Evolutionary conservation across 2,329 filamentous ascomycete genomes (phyloP), one percentile per base, ranked within the genome.

Genomic region (Harringtonia aguacate): DNA sequence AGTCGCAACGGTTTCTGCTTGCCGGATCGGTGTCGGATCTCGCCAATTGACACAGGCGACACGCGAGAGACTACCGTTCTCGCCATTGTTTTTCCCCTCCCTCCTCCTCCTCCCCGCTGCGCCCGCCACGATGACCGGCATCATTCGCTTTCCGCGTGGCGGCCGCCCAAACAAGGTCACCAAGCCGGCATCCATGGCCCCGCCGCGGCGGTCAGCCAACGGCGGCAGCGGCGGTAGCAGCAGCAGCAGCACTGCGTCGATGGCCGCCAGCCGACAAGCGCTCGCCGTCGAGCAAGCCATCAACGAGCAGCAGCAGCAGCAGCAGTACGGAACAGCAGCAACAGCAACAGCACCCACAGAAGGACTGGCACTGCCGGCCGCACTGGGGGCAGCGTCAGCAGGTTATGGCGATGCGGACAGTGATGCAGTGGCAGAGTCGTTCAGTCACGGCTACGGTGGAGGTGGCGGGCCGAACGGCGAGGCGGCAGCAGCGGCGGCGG

Each of bases 121-220:
- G 10, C 8, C 44, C 21, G 31, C 18, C n/a, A 42, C 9, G 12
- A 64, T 63, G 61, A 62, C 60, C 47, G 60, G 59, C 49, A 56
- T 60, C 49, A 55, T 62, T 42, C 60, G 59, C 50, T 53, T 62
- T 39, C 48, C 54, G 46, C 64, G 64, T 44, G 62, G 55, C 50
- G 61, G 54, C 50, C 64, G 64, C 43, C 60, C 60, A 30, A 63
- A 55, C 58, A 70, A 68, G 56, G 66, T 70, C 53, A 63, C 61
- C 42, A 72, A 71, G 55, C 55, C 61, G 35, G 49, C 51, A 38
- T 46, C 53, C 22, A 34, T 53, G 55, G 36, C 54, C 54, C 37
- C 55, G 55, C 38, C 58, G 48, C 30, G 41, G 27, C 46, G 45
- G 8, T 10, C 36, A 17, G 34, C 37, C 8, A 38, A 29, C 18